Conservation (phyloP, 345 rosid genomes). For the Gossypium ekmanianum region DNA sequence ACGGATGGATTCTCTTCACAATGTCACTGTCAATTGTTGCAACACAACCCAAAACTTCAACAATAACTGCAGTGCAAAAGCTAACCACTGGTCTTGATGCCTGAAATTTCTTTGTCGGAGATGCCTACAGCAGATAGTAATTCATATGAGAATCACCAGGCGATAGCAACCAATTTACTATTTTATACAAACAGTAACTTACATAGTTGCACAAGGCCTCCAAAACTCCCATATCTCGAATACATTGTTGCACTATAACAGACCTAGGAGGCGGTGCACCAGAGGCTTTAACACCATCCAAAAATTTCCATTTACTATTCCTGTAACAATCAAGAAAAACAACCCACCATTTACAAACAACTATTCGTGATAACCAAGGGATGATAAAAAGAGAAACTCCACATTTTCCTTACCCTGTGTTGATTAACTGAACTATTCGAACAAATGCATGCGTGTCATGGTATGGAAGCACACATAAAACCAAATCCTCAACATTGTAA, state of each 20-base stretch:
- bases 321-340: constrained; percentile 36
- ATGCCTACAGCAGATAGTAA: constrained; percentile 45
- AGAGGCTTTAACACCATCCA: constrained; percentile 72
- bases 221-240: constrained; percentile 74
- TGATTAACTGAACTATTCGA: constrained; percentile 67
- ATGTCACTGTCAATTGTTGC: constrained; percentile 52
- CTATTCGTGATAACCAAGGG: neutral
- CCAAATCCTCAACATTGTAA: constrained; percentile 71
- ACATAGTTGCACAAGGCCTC: constrained; percentile 82
- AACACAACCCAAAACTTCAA: constrained; percentile 69
- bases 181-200: constrained; percentile 27
- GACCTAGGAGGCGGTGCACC: constrained; percentile 89
- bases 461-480: constrained; percentile 74
- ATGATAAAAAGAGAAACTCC: neutral
- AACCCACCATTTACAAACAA: constrained; percentile 4
- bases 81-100: constrained; percentile 56
- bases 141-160: constrained; percentile 14
- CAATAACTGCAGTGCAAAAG: constrained; percentile 79
- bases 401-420: constrained; percentile 51
- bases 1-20: constrained; percentile 75
- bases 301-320: constrained; percentile 85
- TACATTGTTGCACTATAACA: constrained; percentile 84
- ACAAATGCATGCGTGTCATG: constrained; percentile 90
- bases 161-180: constrained; percentile 14
- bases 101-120: constrained; percentile 61